These are phyloP conservation scores for Solanum sejunctum DNA, from an alignment of 257 asterid genomes.

Conservation along the genomic window DNA sequence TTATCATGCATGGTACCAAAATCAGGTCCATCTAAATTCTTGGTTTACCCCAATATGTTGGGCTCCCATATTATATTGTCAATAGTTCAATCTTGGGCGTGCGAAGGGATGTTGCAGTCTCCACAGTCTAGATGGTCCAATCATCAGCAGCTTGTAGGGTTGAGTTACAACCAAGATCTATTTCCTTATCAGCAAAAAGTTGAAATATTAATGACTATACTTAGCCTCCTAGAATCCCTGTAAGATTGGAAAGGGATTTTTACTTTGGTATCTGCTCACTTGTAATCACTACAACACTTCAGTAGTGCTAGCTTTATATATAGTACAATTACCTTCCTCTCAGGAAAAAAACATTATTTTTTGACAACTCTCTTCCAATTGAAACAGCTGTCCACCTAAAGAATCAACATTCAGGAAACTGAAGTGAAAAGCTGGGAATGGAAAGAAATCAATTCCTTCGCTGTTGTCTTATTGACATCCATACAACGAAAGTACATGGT, in stretches of 20 bases:
- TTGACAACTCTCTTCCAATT: not conserved
- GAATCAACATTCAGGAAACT: not conserved
- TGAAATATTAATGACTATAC: not conserved
- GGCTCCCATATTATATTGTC: not conserved
- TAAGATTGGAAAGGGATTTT: not conserved
- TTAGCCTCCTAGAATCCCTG: not conserved
- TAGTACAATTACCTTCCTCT: not conserved
- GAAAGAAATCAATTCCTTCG: not conserved
- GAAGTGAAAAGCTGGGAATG: not conserved
- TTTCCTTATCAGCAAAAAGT: not conserved
- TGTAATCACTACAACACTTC: not conserved
- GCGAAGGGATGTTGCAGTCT: not conserved
- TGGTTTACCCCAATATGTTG: not conserved
- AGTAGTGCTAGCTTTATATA: not conserved
- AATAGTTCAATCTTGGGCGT: not conserved
- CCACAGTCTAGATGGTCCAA: not conserved
- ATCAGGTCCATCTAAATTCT: not conserved
- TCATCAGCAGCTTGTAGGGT: not conserved
- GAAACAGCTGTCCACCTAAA: not conserved
- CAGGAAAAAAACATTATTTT: too few species aligned
- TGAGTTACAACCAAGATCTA: not conserved
- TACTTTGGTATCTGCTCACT: not conserved
- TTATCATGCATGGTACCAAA: not conserved
- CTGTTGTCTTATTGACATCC: not conserved
- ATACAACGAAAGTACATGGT: not conserved